phyloP scores from a whole-genome alignment of 345 rosid species.

The Rhizophora apiculata region DNA sequence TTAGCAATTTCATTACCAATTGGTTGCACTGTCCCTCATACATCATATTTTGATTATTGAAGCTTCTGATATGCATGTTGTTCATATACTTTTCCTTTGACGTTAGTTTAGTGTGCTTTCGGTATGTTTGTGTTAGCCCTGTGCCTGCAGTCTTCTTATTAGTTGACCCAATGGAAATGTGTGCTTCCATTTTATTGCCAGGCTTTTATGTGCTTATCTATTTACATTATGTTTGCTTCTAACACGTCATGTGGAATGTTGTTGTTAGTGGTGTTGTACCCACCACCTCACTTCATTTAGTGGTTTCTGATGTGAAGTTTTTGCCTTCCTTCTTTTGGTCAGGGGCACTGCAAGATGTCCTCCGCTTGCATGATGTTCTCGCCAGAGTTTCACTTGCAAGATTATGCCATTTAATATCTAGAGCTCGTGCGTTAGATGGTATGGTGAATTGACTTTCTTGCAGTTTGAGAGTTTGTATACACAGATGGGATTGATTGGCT shows the following conservation, averaged over 20 bases:
- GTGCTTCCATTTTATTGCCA: neutral
- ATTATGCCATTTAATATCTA: constrained; percentile 80
- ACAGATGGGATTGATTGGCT: constrained; percentile 16
- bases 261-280: too few species aligned
- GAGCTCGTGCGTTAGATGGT: constrained; percentile 98
- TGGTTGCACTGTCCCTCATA: too few species aligned
- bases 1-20: too few species aligned
- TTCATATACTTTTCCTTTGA: too few species aligned
- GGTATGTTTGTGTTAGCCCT: too few species aligned
- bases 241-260: neutral
- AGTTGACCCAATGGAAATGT: neutral
- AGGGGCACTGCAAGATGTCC: constrained; percentile 98
- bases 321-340: constrained; percentile 27
- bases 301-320: constrained; percentile 9
- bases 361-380: constrained; percentile 96
- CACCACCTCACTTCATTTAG: neutral
- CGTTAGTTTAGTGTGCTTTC: too few species aligned
- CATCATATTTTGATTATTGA: too few species aligned
- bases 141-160: neutral
- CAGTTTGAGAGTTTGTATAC: neutral
- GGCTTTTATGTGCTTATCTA: neutral
- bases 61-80: too few species aligned
- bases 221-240: neutral
- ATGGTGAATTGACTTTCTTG: constrained; percentile 19
- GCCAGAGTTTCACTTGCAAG: constrained; percentile 95